Conservation (phyloP, 768 basidiomycete genomes). For the Tricholoma matsutake region DNA sequence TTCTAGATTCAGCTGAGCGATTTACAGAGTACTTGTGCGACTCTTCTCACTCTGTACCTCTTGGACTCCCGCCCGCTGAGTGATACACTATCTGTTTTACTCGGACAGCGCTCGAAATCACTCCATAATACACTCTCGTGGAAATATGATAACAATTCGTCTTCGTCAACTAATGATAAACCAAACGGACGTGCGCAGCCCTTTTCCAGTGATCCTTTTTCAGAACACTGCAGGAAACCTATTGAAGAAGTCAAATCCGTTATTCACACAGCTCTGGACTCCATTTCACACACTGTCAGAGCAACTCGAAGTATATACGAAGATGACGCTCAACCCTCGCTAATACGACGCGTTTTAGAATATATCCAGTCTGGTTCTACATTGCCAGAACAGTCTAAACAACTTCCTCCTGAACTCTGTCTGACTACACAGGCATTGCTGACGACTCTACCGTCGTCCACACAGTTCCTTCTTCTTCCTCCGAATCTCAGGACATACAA, state of each 20-base stretch:
- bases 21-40: constrained; percentile 67
- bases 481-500: constrained; percentile 69
- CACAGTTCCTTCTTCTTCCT: constrained; percentile 78
- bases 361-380: constrained; percentile 56
- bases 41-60: constrained; percentile 81
- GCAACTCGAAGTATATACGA: constrained; percentile 59
- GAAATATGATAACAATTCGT: constrained; percentile 16
- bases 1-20: constrained; percentile 2
- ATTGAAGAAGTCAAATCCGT: constrained; percentile 54
- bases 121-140: constrained; percentile 45
- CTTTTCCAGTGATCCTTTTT: constrained; percentile 5
- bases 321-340: constrained; percentile 34
- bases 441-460: constrained; percentile 72
- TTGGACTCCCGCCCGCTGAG: constrained; percentile 79
- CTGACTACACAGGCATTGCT: constrained; percentile 70
- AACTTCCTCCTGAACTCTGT: constrained; percentile 49
- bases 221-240: constrained; percentile 29
- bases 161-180: constrained; percentile 12
- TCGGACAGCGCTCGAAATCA: constrained; percentile 67
- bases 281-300: constrained; percentile 56
- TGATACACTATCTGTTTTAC: constrained; percentile 68
- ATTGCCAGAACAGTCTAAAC: constrained; percentile 9
- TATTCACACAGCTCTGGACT: constrained; percentile 48
- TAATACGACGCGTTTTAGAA: constrained; percentile 56
- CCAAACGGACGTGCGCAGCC: constrained; percentile 35